phyloP scores from a whole-genome alignment of 73 alveolate genomes.

The Diophrys appendiculata region DNA sequence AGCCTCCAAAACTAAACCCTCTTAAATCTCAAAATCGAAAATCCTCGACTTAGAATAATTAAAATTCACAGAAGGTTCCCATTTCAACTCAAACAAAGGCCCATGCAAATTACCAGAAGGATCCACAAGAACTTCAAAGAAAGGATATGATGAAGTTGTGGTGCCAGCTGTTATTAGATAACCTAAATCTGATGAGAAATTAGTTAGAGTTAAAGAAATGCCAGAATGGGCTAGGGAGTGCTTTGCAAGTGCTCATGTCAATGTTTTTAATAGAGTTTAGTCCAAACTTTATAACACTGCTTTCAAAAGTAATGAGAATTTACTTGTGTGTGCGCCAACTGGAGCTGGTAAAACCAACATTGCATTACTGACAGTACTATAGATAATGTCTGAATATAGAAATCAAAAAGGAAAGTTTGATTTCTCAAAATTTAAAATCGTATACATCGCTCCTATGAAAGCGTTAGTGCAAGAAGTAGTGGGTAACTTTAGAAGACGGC shows the following conservation, averaged over 20 bases:
- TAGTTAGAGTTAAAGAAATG: conserved; percentile 68
- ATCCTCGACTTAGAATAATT: conserved; percentile 78
- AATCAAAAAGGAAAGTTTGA: conserved; percentile 87
- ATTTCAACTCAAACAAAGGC: conserved; percentile 78
- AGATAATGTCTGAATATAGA: conserved; percentile 75
- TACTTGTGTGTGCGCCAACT: conserved; percentile 99
- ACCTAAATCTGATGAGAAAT: conserved; percentile 51
- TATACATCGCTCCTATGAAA: conserved; percentile 99
- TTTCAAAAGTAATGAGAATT: conserved; percentile 84
- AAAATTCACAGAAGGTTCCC: conserved; percentile 76
- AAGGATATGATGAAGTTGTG: conserved; percentile 94
- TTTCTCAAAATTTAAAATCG: conserved; percentile 89
- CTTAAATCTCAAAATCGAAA: neutral
- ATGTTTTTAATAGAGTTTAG: conserved; percentile 67
- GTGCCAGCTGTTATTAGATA: conserved; percentile 85
- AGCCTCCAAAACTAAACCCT: neutral
- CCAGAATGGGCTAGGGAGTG: conserved; percentile 94
- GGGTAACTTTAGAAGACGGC: conserved; percentile 91
- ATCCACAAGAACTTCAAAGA: conserved; percentile 71
- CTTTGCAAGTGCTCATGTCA: conserved; percentile 70
- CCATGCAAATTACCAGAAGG: conserved; percentile 80
- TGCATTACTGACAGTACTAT: conserved; percentile 87
- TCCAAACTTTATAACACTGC: conserved; percentile 85
- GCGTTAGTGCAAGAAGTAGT: conserved; percentile 92
- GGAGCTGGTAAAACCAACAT: conserved; percentile 99